A percentile compares a stretch with the other conserved stretches of the same genome.
phyloP scores from a whole-genome alignment of 1,284 basidiomycete genomes.

The Boletellus deceptivus region DNA sequence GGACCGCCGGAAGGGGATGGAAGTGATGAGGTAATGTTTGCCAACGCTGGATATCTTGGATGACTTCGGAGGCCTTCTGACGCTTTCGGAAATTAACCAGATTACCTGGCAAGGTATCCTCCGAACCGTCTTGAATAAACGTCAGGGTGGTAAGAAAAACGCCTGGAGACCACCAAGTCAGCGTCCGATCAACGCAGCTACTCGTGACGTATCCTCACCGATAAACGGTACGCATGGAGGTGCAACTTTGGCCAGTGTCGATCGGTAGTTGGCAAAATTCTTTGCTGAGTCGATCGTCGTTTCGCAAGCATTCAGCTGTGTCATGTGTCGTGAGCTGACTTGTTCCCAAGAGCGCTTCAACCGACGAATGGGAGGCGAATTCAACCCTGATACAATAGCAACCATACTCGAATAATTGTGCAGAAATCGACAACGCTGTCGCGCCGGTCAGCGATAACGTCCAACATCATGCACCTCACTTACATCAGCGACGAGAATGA shows the following conservation, averaged over 20 bases:
- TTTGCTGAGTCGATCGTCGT: conserved; percentile 85
- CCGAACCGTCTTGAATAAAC: conserved; percentile 98
- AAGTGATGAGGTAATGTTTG: conserved; percentile 92
- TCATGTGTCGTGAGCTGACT: conserved; percentile 71
- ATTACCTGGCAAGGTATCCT: conserved; percentile 76
- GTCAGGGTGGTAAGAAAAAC: conserved; percentile 95
- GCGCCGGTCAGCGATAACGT: conserved; percentile 1
- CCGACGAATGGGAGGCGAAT: conserved; percentile 90
- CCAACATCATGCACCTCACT: conserved; percentile 33
- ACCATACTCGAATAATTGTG: conserved; percentile 97
- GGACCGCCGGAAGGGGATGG: conserved; percentile 64
- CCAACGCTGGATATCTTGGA: conserved; percentile 95
- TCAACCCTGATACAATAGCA: conserved; percentile 93
- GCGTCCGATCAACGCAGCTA: neutral
- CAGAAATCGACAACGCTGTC: conserved; percentile 81
- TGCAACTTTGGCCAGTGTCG: conserved; percentile 79
- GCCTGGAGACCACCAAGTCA: conserved; percentile 47
- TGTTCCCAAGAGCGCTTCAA: conserved; percentile 96
- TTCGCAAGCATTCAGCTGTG: conserved; percentile 69
- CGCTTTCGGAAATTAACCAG: conserved; percentile 97
- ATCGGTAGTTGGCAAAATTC: conserved; percentile 93
- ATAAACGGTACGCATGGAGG: conserved; percentile 98
- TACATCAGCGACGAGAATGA: conserved; percentile 92
- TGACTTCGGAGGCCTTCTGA: conserved; percentile 90
- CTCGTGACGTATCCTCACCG: conserved; percentile 49